phyloP scores from a whole-genome alignment of 345 rosid genomes.

The Balakata baccata region DNA sequence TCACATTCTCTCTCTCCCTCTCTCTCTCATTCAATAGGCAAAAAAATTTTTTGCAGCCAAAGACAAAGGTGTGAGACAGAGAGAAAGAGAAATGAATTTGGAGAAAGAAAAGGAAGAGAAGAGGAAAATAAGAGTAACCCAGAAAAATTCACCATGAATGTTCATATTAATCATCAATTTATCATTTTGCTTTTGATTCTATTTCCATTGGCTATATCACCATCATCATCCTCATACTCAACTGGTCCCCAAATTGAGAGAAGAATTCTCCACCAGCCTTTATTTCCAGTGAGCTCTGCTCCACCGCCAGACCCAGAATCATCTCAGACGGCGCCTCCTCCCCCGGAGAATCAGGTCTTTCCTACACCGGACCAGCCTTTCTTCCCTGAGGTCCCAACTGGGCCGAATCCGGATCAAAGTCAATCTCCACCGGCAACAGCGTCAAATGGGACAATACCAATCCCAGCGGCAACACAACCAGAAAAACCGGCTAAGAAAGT shows the following conservation, averaged over 20 bases:
- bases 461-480: slow-evolving; percentile 66
- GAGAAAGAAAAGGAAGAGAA: slow-evolving; percentile 26
- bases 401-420: slow-evolving; percentile 42
- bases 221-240: slow-evolving; percentile 1
- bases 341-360: slow-evolving; percentile 38
- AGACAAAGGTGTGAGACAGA: slow-evolving; percentile 7
- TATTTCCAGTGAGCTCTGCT: slow-evolving; percentile 57
- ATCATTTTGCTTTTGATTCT: slow-evolving; percentile 27
- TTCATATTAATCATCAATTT: slow-evolving; percentile 15
- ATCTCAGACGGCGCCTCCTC: slow-evolving; percentile 46
- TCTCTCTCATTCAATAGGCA: slow-evolving; percentile 14
- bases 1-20: not conserved
- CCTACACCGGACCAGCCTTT: slow-evolving; percentile 79
- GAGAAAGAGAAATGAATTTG: slow-evolving; percentile 42
- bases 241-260: slow-evolving; percentile 29
- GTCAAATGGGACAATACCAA: slow-evolving; percentile 57
- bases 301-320: slow-evolving; percentile 48
- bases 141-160: slow-evolving; percentile 57
- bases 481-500: slow-evolving; percentile 70
- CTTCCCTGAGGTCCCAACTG: slow-evolving; percentile 77
- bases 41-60: not conserved
- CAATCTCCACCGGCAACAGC: slow-evolving; percentile 41
- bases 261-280: slow-evolving; percentile 84
- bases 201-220: not conserved
- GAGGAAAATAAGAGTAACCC: slow-evolving; percentile 28